Percentiles rank a stretch among this genome's conserved stretches.
phyloP scores from a whole-genome alignment of 2,329 filamentous ascomycete genomes.

The Aspergillus awamori region DNA sequence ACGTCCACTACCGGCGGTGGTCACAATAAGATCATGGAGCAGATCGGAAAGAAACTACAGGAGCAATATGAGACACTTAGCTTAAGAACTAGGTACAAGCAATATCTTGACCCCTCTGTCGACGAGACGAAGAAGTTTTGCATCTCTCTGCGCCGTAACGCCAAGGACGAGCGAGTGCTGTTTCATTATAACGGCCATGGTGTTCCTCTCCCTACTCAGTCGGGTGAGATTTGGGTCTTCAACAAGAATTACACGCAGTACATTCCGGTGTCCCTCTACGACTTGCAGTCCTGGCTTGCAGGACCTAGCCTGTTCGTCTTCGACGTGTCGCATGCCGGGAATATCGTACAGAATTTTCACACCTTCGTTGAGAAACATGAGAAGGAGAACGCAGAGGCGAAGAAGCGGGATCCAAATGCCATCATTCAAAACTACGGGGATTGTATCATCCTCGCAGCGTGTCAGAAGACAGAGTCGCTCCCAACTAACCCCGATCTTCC shows the following conservation, averaged over 20 bases:
- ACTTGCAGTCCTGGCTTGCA: slow-evolving; percentile 92
- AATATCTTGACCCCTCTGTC: slow-evolving; percentile 92
- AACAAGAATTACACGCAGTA: slow-evolving; percentile 99
- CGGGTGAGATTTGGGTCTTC: slow-evolving; percentile 98
- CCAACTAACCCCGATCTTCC: slow-evolving; percentile 93
- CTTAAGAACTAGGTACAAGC: slow-evolving; percentile 94
- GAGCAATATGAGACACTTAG: slow-evolving; percentile 95
- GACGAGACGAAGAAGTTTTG: slow-evolving; percentile 98
- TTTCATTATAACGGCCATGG: slow-evolving; percentile 99
- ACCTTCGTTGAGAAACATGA: slow-evolving; percentile 94
- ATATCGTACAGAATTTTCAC: slow-evolving; percentile 93
- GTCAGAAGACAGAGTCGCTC: slow-evolving; percentile 84
- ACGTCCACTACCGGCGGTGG: slow-evolving; percentile 74
- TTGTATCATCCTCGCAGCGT: slow-evolving; percentile 91
- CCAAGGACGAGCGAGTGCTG: slow-evolving; percentile 93
- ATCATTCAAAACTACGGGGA: slow-evolving; percentile 70
- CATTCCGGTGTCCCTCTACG: slow-evolving; percentile 93
- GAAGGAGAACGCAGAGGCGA: slow-evolving; percentile 77
- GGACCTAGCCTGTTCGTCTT: slow-evolving; percentile 96
- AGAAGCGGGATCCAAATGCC: slow-evolving; percentile 72
- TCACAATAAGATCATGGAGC: slow-evolving; percentile 79
- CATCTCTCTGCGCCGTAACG: slow-evolving; percentile 82
- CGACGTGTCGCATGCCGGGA: slow-evolving; percentile 94
- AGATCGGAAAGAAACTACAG: slow-evolving; percentile 95
- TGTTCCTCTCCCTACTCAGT: slow-evolving; percentile 91